Conservation (phyloP, 257 asterid genomes). For the Jacaranda mimosifolia region DNA sequence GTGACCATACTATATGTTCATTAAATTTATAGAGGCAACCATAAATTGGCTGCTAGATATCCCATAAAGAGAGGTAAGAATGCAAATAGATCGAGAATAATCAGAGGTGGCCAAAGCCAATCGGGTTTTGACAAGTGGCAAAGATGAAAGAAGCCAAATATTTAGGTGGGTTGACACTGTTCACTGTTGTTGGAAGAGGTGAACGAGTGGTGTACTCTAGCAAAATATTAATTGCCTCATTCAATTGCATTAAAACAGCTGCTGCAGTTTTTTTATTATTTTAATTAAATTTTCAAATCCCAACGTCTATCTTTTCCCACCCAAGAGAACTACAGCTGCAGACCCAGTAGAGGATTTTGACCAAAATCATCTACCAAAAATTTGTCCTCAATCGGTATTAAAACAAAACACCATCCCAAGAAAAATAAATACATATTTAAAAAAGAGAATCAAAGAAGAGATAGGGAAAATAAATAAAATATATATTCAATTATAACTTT, state of each 20-base stretch:
- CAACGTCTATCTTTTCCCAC: constrained; percentile 59
- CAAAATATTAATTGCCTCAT: constrained; percentile 40
- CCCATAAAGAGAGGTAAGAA: background rate
- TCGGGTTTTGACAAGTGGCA: constrained; percentile 3
- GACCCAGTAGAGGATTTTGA: constrained; percentile 38
- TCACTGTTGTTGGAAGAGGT: constrained; percentile 41
- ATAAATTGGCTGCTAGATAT: background rate
- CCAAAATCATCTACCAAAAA: constrained; percentile 22
- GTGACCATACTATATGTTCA: background rate
- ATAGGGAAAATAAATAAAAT: background rate
- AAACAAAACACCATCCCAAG: constrained; percentile 18
- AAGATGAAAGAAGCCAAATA: background rate
- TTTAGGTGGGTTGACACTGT: background rate
- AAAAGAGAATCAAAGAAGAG: background rate
- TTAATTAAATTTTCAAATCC: constrained; percentile 49
- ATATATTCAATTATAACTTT: background rate
- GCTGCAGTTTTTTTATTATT: constrained; percentile 25
- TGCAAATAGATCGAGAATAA: constrained; percentile 38
- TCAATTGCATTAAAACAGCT: constrained; percentile 59
- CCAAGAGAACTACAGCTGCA: constrained; percentile 21
- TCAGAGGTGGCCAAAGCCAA: constrained; percentile 25
- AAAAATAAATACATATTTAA: background rate
- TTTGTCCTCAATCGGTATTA: constrained; percentile 26
- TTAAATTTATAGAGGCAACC: too few relatives aligned
- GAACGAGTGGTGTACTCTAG: constrained; percentile 34